phyloP scores from a whole-genome alignment of 1,139 yeast genomes.

The Meyerozyma smithsonii region DNA sequence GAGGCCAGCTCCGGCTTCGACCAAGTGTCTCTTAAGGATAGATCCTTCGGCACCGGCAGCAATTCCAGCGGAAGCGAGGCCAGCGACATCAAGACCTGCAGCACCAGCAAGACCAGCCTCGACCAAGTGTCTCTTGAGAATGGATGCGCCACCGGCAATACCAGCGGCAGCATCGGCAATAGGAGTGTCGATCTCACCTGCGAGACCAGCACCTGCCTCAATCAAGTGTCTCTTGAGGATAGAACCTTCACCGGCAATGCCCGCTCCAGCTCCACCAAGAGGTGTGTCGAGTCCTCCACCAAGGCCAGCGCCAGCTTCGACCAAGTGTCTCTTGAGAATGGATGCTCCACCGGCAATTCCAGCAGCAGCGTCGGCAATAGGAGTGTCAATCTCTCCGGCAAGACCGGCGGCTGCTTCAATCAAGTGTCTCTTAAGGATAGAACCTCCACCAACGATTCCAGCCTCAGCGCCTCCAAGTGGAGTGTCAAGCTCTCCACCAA shows the following conservation, averaged over 20 bases:
- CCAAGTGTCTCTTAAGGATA: conserved; percentile 5
- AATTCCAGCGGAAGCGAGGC: conserved; percentile 5
- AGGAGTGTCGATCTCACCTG: conserved; percentile 1
- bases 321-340: conserved; percentile 1
- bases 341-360: conserved; percentile 8
- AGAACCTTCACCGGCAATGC: conserved; percentile 12
- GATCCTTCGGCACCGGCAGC: conserved; percentile 4
- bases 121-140: conserved; percentile 2
- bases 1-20: conserved; percentile 5
- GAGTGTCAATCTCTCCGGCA: conserved; percentile 7
- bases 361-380: conserved; percentile 3
- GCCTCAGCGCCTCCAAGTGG: conserved; percentile 5
- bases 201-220: neutral
- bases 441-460: conserved; percentile 10
- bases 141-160: neutral
- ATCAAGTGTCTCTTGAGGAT: conserved; percentile 4
- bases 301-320: conserved; percentile 9
- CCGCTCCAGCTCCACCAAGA: conserved; percentile 10
- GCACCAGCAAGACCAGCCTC: conserved; percentile 8
- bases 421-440: conserved; percentile 13
- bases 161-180: neutral
- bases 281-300: conserved; percentile 2
- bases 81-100: conserved; percentile 9
- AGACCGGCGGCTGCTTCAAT: conserved; percentile 13
- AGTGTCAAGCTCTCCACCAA: conserved; percentile 9